Conservation (phyloP, 257 asterid genomes). For the Gentiana straminea region DNA sequence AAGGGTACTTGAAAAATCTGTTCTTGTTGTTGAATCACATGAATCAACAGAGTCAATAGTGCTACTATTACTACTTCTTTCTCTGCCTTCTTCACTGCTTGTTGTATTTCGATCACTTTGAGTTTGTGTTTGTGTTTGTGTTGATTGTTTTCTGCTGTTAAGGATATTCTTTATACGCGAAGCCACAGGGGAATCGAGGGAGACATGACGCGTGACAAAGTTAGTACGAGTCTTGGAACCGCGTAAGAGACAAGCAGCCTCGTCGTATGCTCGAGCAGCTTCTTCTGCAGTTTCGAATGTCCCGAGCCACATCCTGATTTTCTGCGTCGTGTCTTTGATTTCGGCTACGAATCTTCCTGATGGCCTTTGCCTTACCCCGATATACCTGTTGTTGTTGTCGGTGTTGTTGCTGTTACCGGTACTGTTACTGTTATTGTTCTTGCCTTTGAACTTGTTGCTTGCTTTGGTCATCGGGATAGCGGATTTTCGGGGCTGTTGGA, state of each 20-base stretch:
- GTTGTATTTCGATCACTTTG: background rate
- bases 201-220: slow-evolving; percentile 10
- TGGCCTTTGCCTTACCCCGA: slow-evolving; percentile 15
- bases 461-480: background rate
- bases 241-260: slow-evolving; percentile 3
- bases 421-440: background rate
- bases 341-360: slow-evolving; percentile 14
- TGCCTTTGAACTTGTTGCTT: slow-evolving; percentile 7
- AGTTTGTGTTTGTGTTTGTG: background rate
- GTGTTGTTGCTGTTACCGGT: background rate
- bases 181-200: slow-evolving; percentile 46
- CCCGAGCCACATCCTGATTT: slow-evolving; percentile 6
- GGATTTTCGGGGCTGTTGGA: slow-evolving; percentile 1
- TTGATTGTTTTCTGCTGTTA: slow-evolving; percentile 26
- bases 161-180: slow-evolving; percentile 40
- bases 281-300: slow-evolving; percentile 8
- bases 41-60: background rate
- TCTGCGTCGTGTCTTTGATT: slow-evolving; percentile 11
- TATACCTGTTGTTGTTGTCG: background rate
- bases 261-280: slow-evolving; percentile 6
- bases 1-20: slow-evolving; percentile 1
- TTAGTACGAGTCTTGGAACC: slow-evolving; percentile 3
- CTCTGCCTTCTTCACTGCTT: slow-evolving; percentile 4
- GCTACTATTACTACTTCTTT: slow-evolving; percentile 6
- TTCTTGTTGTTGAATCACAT: slow-evolving; percentile 5